Conservation (phyloP, 108 stramenopile genomes). For the Skeletonema grethae region DNA sequence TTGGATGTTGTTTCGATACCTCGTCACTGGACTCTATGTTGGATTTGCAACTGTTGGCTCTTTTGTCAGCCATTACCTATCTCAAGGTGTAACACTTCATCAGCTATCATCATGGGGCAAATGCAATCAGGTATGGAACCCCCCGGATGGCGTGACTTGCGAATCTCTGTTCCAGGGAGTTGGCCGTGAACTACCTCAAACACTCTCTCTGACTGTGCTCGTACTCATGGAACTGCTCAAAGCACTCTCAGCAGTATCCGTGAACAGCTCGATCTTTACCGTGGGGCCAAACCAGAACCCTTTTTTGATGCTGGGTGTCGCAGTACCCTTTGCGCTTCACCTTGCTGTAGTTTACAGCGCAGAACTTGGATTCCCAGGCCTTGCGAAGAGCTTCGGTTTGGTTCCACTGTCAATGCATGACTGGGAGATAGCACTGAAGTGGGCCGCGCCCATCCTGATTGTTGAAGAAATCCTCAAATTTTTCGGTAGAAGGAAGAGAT, state of each 20-base stretch:
- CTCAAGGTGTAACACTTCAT: constrained; percentile 60
- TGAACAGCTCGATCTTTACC: constrained; percentile 86
- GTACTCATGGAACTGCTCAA: constrained; percentile 98
- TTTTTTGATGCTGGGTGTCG: constrained; percentile 91
- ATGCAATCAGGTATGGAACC: constrained; percentile 52
- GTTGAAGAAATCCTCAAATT: constrained; percentile 91
- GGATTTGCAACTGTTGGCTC: constrained; percentile 95
- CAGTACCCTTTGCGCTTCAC: constrained; percentile 89
- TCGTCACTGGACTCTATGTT: constrained; percentile 94
- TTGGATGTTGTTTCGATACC: constrained; percentile 93
- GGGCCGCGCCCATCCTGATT: constrained; percentile 88
- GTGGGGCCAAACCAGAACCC: constrained; percentile 90
- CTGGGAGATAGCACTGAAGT: constrained; percentile 85
- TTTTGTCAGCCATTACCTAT: constrained; percentile 90
- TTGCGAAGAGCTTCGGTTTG: constrained; percentile 90
- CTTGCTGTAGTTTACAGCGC: constrained; percentile 83
- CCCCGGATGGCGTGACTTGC: constrained; percentile 54
- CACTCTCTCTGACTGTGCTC: constrained; percentile 90
- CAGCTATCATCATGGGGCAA: constrained; percentile 65
- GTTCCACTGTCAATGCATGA: constrained; percentile 77
- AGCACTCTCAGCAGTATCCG: constrained; percentile 94
- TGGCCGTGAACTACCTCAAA: constrained; percentile 85
- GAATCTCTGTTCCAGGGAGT: constrained; percentile 78
- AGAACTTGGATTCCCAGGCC: constrained; percentile 51
- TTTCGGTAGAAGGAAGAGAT: constrained; percentile 25